Evolutionary conservation across 768 basidiomycete species (phyloP).

Genomic region (Nevesoporus exiguus): DNA sequence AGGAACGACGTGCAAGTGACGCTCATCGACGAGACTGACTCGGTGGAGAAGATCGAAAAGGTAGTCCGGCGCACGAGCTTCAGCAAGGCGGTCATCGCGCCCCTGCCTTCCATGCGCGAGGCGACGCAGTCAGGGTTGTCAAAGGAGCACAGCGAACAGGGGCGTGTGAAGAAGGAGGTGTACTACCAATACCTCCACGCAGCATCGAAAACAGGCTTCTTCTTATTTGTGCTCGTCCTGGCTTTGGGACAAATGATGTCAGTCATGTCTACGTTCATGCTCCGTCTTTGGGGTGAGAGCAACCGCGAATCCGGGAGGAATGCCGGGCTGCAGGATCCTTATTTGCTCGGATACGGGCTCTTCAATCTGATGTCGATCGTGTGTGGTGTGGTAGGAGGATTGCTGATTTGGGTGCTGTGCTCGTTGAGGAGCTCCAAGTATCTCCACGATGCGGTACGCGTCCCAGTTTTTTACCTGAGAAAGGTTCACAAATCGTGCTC

Average conservation of each 20-base stretch:
- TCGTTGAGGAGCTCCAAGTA: conserved; percentile 67
- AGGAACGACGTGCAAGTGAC: conserved; percentile 14
- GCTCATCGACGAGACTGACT: conserved; percentile 26
- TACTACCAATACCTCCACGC: conserved; percentile 78
- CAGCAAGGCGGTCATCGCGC: conserved; percentile 49
- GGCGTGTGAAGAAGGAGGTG: conserved; percentile 72
- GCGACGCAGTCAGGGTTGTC: conserved; percentile 45
- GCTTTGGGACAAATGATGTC: conserved; percentile 54
- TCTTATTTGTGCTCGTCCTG: conserved; percentile 56
- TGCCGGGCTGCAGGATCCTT: conserved; percentile 49
- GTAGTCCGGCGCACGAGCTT: conserved; percentile 55
- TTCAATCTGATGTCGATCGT: conserved; percentile 59
- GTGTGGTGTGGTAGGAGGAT: conserved; percentile 50
- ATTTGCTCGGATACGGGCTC: conserved; percentile 62
- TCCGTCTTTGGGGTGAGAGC: conserved; percentile 82
- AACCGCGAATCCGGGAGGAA: conserved; percentile 62
- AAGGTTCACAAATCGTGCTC: not conserved
- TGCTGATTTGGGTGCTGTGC: conserved; percentile 77
- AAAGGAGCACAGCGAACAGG: conserved; percentile 76
- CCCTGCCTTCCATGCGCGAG: conserved; percentile 37
- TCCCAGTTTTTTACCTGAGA: not conserved
- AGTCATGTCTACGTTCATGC: conserved; percentile 58
- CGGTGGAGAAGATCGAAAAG: conserved; percentile 48
- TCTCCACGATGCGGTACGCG: conserved; percentile 71
- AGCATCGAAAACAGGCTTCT: conserved; percentile 71